Conservation (phyloP, 2,329 filamentous ascomycete genomes). For the Calonectria henricotiae region DNA sequence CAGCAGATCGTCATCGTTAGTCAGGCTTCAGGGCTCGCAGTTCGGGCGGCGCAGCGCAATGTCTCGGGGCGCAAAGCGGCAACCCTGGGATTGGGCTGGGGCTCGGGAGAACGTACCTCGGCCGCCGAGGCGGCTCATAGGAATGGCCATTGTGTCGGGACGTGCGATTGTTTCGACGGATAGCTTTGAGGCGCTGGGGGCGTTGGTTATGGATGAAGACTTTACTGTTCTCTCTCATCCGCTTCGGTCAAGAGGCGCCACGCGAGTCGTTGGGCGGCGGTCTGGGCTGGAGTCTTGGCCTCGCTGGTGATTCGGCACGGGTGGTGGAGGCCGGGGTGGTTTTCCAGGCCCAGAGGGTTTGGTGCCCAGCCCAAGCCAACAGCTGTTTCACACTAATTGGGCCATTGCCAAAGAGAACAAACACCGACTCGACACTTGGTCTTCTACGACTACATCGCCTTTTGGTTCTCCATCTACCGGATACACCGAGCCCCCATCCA, state of each 20-base stretch:
- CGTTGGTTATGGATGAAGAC: conserved; percentile 6
- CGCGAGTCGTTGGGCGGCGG: conserved; percentile 26
- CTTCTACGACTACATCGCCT: neutral
- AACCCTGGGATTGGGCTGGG: neutral
- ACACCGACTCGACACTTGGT: neutral
- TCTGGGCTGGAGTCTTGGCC: conserved; percentile 33
- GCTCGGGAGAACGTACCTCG: conserved; percentile 59
- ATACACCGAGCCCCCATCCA: neutral
- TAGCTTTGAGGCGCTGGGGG: neutral
- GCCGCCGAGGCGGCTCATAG: conserved; percentile 64
- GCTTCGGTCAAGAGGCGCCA: conserved; percentile 11
- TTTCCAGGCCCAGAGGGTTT: conserved; percentile 17
- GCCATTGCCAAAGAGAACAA: neutral
- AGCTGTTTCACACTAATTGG: conserved; percentile 18
- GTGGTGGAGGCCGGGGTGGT: conserved; percentile 16
- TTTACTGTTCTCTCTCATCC: conserved; percentile 3
- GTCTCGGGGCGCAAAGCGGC: conserved; percentile 31
- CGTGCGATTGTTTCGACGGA: conserved; percentile 18
- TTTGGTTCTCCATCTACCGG: neutral
- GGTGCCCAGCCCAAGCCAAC: conserved; percentile 17
- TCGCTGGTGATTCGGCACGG: conserved; percentile 26
- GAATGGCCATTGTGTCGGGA: conserved; percentile 58
- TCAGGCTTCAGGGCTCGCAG: conserved; percentile 27
- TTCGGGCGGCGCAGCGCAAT: conserved; percentile 39
- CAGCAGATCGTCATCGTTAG: conserved; percentile 38